A percentile compares a stretch with the other conserved stretches of the same genome.
phyloP scores from a whole-genome alignment of 176 grass and related monocot species.

The Ensete ventricosum region DNA sequence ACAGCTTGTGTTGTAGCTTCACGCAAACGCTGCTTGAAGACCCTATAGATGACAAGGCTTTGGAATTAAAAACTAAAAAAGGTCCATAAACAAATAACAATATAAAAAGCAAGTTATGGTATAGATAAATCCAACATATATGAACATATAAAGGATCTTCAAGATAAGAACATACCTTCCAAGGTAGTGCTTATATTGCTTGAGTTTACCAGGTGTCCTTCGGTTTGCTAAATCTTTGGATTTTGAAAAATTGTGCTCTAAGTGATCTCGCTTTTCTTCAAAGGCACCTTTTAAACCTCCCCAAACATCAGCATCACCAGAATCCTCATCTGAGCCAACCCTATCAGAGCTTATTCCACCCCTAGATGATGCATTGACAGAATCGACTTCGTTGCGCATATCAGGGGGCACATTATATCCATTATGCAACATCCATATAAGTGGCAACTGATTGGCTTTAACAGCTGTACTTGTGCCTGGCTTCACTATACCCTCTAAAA shows the following conservation, averaged over 20 bases:
- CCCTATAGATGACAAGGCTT: constrained; percentile 32
- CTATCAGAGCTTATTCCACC: constrained; percentile 32
- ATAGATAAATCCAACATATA: neutral
- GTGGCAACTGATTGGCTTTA: constrained; percentile 43
- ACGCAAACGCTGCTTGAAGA: constrained; percentile 74
- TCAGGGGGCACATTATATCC: constrained; percentile 48
- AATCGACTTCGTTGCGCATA: constrained; percentile 41
- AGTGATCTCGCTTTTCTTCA: constrained; percentile 4
- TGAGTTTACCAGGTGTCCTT: constrained; percentile 43
- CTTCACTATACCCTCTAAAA: constrained; percentile 58
- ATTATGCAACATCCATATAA: constrained; percentile 65
- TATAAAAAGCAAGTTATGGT: constrained; percentile 12
- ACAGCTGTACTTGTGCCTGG: constrained; percentile 29
- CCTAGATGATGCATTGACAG: constrained; percentile 21
- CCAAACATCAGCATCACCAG: constrained; percentile 24
- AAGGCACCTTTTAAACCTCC: neutral
- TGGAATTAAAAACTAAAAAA: neutral
- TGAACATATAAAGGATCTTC: neutral
- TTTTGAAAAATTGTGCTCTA: constrained; percentile 3
- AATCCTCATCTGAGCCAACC: constrained; percentile 26
- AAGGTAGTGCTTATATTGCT: constrained; percentile 56
- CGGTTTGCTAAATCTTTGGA: constrained; percentile 39
- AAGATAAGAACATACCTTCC: constrained; percentile 48
- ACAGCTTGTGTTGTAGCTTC: constrained; percentile 62
- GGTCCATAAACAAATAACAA: neutral